These are phyloP conservation scores for Cryptococcus sp. DNA, from an alignment of 1,284 basidiomycete species.

Conservation along the genomic window DNA sequence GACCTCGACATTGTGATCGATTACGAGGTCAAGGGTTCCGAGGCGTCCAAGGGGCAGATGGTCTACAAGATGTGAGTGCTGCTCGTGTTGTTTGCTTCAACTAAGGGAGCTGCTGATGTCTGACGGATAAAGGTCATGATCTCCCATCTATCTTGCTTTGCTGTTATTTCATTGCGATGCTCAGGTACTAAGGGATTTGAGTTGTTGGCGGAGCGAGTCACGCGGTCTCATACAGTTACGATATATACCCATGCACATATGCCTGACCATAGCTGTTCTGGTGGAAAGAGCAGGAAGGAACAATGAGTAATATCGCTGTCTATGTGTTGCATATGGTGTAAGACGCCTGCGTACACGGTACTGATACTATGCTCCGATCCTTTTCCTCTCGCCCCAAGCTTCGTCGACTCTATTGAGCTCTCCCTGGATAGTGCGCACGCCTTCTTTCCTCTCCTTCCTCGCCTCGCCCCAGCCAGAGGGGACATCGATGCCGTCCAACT, in stretches of 20 bases:
- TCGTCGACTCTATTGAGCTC: slow-evolving; percentile 54
- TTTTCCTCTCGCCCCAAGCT: slow-evolving; percentile 53
- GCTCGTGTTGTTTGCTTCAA: background rate
- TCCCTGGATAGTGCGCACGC: slow-evolving; percentile 54
- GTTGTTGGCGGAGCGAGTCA: background rate
- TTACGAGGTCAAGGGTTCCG: slow-evolving; percentile 62
- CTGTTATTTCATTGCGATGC: background rate
- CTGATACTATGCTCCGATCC: slow-evolving; percentile 28
- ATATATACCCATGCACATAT: slow-evolving; percentile 10
- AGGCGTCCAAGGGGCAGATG: slow-evolving; percentile 48
- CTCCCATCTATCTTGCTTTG: background rate
- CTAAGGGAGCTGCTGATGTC: slow-evolving; percentile 33
- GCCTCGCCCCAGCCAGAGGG: slow-evolving; percentile 53
- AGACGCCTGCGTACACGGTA: background rate
- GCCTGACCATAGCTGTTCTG: too few species aligned
- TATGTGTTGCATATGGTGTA: background rate
- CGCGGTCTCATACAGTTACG: slow-evolving; percentile 1
- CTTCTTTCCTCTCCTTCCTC: slow-evolving; percentile 55
- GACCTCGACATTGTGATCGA: slow-evolving; percentile 85
- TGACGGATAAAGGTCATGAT: slow-evolving; percentile 44
- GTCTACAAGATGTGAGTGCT: slow-evolving; percentile 57
- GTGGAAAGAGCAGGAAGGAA: too few species aligned
- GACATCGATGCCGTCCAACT: slow-evolving; percentile 56
- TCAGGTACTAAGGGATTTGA: too few species aligned
- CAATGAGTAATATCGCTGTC: background rate